Conservation (phyloP, 1,284 basidiomycete species). For the Phaffia rhodozyma region DNA sequence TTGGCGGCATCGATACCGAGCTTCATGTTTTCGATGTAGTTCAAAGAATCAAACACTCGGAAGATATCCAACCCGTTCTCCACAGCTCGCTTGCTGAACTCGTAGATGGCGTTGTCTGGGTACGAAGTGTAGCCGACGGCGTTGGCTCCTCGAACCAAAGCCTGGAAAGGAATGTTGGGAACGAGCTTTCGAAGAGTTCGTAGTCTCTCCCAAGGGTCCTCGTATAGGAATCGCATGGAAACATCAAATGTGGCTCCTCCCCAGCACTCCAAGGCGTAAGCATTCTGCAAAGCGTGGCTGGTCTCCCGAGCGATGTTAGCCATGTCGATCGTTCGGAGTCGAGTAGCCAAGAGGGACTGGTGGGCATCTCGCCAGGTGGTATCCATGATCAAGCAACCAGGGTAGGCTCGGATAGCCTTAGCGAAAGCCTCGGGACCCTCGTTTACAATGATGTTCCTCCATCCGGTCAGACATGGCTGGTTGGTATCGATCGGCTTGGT, state of each 20-base stretch:
- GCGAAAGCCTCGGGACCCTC: conserved; percentile 97
- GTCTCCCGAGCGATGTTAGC: conserved; percentile 98
- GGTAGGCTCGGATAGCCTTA: conserved; percentile 93
- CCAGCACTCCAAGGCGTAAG: conserved; percentile 98
- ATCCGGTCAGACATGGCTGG: conserved; percentile 74
- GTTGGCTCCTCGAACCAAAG: conserved; percentile 96
- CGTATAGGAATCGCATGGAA: conserved; percentile 98
- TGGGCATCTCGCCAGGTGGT: conserved; percentile 99
- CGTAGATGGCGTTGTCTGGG: conserved; percentile 99
- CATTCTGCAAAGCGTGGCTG: conserved; percentile 83
- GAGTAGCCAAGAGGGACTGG: conserved; percentile 92
- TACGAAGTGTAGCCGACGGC: conserved; percentile 99
- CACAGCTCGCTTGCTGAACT: conserved; percentile 93
- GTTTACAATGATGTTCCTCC: conserved; percentile 98
- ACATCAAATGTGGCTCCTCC: conserved; percentile 99
- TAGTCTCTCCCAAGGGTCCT: conserved; percentile 98
- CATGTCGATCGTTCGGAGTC: conserved; percentile 93
- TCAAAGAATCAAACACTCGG: conserved; percentile 98
- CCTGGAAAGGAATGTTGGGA: conserved; percentile 97
- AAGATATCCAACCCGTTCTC: conserved; percentile 99
- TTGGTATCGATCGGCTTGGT: conserved; percentile 64
- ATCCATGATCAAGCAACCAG: conserved; percentile 85
- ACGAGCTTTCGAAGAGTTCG: conserved; percentile 89
- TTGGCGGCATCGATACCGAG: conserved; percentile 98
- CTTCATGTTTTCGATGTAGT: conserved; percentile 93